Evolutionary conservation across 225 moss, liverwort and hornwort genomes (phyloP), one percentile per base, ranked within the genome.

Genomic region (Climacium dendroides): DNA sequence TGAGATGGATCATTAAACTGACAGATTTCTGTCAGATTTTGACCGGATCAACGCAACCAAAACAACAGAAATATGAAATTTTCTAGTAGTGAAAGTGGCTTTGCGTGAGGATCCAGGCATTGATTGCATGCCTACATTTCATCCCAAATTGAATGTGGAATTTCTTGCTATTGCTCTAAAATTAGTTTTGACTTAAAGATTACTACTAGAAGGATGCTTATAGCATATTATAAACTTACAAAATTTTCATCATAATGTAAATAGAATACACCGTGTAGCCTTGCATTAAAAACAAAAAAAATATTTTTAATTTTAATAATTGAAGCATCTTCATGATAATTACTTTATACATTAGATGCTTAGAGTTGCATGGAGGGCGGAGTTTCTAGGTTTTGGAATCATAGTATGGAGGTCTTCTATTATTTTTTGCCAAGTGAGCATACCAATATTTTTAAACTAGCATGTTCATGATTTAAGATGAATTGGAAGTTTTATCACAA

Each of bases 351-450:
- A 47, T 47, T 0, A 30, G 0, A 29, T 0, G 0, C 19, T 47
- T 47, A 47, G 10, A 47, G 0, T 2, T 29, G 29, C 3, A 18
- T 29, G 1, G 5, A 29, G 0, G 4, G 10, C 2, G 6, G 0
- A 10, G 0, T 29, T 72, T 47, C 0, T 29, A 1, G 6, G 10
- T 29, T 29, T 45, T 45, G 9, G 18, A 2, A 7, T 0, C 2
- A 5, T 0, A 29, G 0, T 2, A 73, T 73, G 11, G 18, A 73
- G 2, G 47, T 19, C 19, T 73, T 0, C 30, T 29, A 45, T 3
- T 18, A 19, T 11, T 30, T 5, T 47, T 47, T 2, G 1, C 1
- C 2, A 47, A 47, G 11, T 2, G 19, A 30, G 30, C 1, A 11
- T 1, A 30, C 11, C 4, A 47, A 10, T 25, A 45, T 18, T 30